Evolutionary conservation across 2,329 filamentous ascomycete species (phyloP), one percentile per base, ranked within the genome.

Genomic region (Botryotinia convoluta): DNA sequence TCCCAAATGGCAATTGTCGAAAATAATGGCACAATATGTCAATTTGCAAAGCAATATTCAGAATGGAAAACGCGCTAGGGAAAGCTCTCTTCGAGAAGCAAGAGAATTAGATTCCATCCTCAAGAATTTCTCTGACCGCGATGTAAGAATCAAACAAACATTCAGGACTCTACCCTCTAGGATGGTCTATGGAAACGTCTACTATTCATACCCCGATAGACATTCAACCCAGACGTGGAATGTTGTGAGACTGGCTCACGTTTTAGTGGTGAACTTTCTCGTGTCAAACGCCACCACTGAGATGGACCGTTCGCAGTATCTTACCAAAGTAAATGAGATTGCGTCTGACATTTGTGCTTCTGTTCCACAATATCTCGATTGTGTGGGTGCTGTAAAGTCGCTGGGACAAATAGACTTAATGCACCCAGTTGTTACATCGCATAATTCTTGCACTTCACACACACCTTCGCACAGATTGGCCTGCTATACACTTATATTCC

Each of bases 401-500:
- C 39, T 62, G 6, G 60, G 60, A 37, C 32, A 39, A 26, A 51
- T 48, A 63, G 45, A 39, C 10, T n/a, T 51, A 69, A 29, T 45
- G 37, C 16, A 35, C 3, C 57, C 42, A n/a, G 26, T 42, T 71
- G 45, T 32, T n/a, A 26, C 44, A 16, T 69, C n/a, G 29, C 16
- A 20, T 4, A 26, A 61, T 54, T 51, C 42, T 16, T 61, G 39
- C 32, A 39, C 16, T n/a, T 57, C 45, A 20, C 67, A 73, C 39
- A 16, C 20, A 48, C 60, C 65, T 20, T 35, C 29, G 8, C 72
- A 73, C 29, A 35, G n/a, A 26, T 35, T 71, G 14, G 44, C 57
- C n/a, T 73, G 72, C 65, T 71, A 77, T 54, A 72, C 71, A 35
- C 71, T 75, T 14, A 73, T 76, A 51, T 75, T 71, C 9, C 74